Evolutionary conservation across 2,329 filamentous ascomycete genomes (phyloP), one percentile per base, ranked within the genome.

Genomic region (Fusarium brevicatenulatum): DNA sequence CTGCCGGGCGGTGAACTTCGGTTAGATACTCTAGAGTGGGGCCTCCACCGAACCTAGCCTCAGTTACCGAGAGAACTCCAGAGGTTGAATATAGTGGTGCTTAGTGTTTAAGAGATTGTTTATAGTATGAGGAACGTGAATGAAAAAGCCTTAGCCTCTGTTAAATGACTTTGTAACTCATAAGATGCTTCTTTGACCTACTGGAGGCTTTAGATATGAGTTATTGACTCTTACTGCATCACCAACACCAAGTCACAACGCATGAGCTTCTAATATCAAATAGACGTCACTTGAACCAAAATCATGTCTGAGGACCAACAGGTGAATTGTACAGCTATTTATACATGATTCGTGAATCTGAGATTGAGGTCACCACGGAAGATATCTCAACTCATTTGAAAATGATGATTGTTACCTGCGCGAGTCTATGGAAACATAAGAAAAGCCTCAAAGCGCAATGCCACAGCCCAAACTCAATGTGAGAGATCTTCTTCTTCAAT

Each of bases 1-100:
- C 79, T 83, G 82, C 82, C 81, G 80, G 81, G 83, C 82, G 82
- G 82, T 83, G 68, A 65, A 36, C 1, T 1, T 54, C 34, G 59
- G 69, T 74, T 44, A 68, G 65, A 42, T 28, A 23, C 9, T 23
- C n/a, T 30, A 30, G 9, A 54, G 66, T 75, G 74, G 74, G 72
- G 66, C 49, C n/a, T 23, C 25, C 19, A 47, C 59, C 60, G 47
- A 56, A 43, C 8, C 43, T 57, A 43, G 37, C 63, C 49, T 40
- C 21, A 44, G 30, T 15, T 57, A 69, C 65, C 52, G 46, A 69
- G 46, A 69, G 52, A 47, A 49, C 21, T 52, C 13, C 36, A 15
- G 19, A 21, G 37, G 28, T 23, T 30, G 12, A 64, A n/a, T 8
- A n/a, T 13, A 34, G 49, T 44, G 32, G 21, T 37, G 37, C 47